Base-by-base conservation (phyloP, 75 land plant genomes). In the Pseudotsuga menziesii region DNA sequence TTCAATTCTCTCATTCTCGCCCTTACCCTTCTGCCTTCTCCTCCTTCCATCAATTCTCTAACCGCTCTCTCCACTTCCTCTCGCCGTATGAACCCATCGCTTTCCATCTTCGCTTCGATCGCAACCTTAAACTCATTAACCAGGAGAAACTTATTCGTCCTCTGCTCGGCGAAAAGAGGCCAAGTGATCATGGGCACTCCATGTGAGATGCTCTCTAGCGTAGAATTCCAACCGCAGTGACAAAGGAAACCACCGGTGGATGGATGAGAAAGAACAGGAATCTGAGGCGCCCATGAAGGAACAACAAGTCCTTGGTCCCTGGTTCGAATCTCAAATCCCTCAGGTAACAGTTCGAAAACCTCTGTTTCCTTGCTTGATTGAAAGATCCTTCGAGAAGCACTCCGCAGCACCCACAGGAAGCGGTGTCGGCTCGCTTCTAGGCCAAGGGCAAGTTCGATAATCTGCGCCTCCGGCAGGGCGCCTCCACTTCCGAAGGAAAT, bases 321-420 rank as follows among this genome's bases (percentile, higher is more conserved):
- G 25, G 25, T 26, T 22, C 63, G 63, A 26, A 1, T 61, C 8
- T n/a, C 9, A 13, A 61, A 61, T 22, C 63, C 63, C 29, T 61
- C 63, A 61, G 63, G 63, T 12, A 57, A 16, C 5, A 15, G 20
- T 20, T 20, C 0, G 0, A 3, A 4, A 44, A 8, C 1, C 8
- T 44, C 48, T 44, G 48, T 6, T 44, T 44, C 8, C 48, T 44
- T 8, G 48, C 48, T 5, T 7, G 48, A 44, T 44, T 44, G 6
- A 41, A 41, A 41, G 58, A 14, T 11, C 58, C 20, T 15, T 57
- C 4, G 3, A 16, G 20, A 4, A 3, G 3, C 7, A 44, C 84
- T 81, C 35, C 91, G 85, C 60, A 91, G 75, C 14, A 92, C 88
- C 70, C 89, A 89, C 35, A 91, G 81, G 74, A 82, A 82, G 13